These are phyloP conservation scores for Ophiobolus disseminans DNA, from an alignment of 2,329 filamentous ascomycete species.

Conservation along the genomic window DNA sequence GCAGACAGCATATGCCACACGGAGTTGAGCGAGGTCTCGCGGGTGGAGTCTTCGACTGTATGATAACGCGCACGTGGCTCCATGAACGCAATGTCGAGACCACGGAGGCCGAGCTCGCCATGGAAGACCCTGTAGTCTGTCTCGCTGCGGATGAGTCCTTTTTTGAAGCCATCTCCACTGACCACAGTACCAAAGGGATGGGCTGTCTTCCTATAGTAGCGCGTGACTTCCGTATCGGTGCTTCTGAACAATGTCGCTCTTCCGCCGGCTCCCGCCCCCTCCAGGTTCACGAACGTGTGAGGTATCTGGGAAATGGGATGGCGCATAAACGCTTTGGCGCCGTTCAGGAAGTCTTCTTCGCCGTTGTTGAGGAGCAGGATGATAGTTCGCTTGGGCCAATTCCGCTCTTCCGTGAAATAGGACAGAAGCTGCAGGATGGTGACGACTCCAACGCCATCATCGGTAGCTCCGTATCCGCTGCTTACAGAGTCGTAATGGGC, in stretches of 20 bases:
- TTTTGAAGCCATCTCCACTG: slow-evolving; percentile 81
- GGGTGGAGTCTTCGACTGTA: slow-evolving; percentile 84
- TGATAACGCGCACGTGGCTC: slow-evolving; percentile 87
- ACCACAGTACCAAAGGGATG: slow-evolving; percentile 86
- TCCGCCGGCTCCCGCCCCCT: slow-evolving; percentile 91
- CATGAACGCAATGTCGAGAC: slow-evolving; percentile 91
- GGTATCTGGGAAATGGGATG: slow-evolving; percentile 81
- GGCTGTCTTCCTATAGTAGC: slow-evolving; percentile 72
- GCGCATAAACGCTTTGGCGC: slow-evolving; percentile 82
- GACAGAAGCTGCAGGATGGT: slow-evolving; percentile 83
- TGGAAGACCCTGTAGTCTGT: slow-evolving; percentile 91
- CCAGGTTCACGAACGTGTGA: slow-evolving; percentile 90
- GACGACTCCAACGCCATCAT: slow-evolving; percentile 91
- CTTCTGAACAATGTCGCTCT: slow-evolving; percentile 86
- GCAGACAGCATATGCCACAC: slow-evolving; percentile 97
- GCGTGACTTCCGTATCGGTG: slow-evolving; percentile 85
- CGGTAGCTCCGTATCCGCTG: slow-evolving; percentile 90
- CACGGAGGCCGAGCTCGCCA: slow-evolving; percentile 78
- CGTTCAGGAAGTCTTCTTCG: slow-evolving; percentile 91
- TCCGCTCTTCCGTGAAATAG: slow-evolving; percentile 75
- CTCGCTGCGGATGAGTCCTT: slow-evolving; percentile 78
- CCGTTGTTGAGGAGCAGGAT: slow-evolving; percentile 92
- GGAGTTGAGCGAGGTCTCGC: slow-evolving; percentile 73
- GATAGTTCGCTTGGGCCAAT: slow-evolving; percentile 79
- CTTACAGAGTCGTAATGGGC: slow-evolving; percentile 95